Evolutionary conservation across 352 stramenopile genomes (phyloP), one percentile per base, ranked within the genome.

Genomic region (Aphanomyces invadans): DNA sequence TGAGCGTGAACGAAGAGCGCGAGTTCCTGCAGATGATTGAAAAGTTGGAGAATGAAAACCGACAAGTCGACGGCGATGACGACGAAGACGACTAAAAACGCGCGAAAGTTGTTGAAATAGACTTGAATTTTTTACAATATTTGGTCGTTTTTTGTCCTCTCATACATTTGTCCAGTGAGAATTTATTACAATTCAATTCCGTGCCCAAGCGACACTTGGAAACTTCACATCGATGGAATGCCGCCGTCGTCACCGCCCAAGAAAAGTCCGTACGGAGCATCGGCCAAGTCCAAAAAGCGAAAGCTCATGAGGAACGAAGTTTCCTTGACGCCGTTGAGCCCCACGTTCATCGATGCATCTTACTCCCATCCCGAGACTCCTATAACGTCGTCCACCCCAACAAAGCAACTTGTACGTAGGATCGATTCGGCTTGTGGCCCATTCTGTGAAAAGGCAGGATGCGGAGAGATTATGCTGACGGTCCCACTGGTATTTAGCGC

Each of bases 21-120:
- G 97, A 99, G 77, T 91, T 99, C 70, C 76, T 98, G 76, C 95
- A 97, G 56, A 98, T 99, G 96, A 98, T 99, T 85, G 96, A 99
- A 78, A 91, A 97, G 74, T 84, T 99, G 48, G 96, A 98, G 75
- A 87, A 98, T 68, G 97, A 99, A 76, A 99, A 98, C 80, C 93
- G 97, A 75, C 95, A 99, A 81, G 92, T 98, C 46, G 96, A 99
- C 70, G 97, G 95, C 49, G 97, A 99, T 75, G 96, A 94, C 44
- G 93, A 95, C 31, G 97, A 99, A 73, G 96, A 99, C 61, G 86
- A 92, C 70, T 83, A 84, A 63, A 65, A 17, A 63, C 4, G 23
- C 51, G 49, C 29, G 49, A n/a, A 57, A 57, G n/a, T 11, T 54
- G 10, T 11, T 31, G 11, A 21, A 29, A 54, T 31, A 54, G 46